Conservation (phyloP, 2,329 filamentous ascomycete species). For the Lecanoromycetidae sp. region DNA sequence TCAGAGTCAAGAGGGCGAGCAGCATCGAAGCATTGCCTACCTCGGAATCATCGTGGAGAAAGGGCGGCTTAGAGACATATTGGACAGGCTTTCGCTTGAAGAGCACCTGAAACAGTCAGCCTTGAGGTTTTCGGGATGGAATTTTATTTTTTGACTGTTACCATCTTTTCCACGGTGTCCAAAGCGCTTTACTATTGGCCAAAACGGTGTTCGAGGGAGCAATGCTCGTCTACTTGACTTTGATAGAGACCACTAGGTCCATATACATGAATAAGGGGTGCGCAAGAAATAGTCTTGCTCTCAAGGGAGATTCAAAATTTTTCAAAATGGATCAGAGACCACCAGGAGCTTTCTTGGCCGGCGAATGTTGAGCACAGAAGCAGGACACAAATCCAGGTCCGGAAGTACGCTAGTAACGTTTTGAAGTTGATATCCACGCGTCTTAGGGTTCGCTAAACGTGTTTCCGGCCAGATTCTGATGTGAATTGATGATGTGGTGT, state of each 20-base stretch:
- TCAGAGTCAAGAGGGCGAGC: not conserved
- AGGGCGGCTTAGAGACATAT: constrained; percentile 57
- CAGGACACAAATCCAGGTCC: constrained; percentile 8
- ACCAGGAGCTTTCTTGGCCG: not conserved
- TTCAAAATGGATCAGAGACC: not conserved
- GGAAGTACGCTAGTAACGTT: constrained; percentile 4
- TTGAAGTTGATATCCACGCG: constrained; percentile 7
- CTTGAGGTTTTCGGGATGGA: not conserved
- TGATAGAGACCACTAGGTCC: not conserved
- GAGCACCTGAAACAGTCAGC: constrained; percentile 53
- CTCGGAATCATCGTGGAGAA: constrained; percentile 66
- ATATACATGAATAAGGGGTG: constrained; percentile 3
- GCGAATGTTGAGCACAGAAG: not conserved
- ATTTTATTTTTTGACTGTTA: not conserved
- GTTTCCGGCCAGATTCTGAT: constrained; percentile 5
- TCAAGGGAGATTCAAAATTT: constrained; percentile 3
- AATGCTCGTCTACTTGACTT: not conserved
- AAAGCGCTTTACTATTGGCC: not conserved
- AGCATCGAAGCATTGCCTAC: constrained; percentile 39
- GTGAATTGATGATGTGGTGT: constrained; percentile 14
- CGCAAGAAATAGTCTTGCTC: not conserved
- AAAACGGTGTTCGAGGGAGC: not conserved
- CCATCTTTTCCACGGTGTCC: not conserved
- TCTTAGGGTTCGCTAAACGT: constrained; percentile 9
- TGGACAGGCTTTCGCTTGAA: constrained; percentile 94